A percentile compares a stretch with the other conserved stretches of the same genome.
Conservation (phyloP, 345 rosid species). For the Citrus unshiu region DNA sequence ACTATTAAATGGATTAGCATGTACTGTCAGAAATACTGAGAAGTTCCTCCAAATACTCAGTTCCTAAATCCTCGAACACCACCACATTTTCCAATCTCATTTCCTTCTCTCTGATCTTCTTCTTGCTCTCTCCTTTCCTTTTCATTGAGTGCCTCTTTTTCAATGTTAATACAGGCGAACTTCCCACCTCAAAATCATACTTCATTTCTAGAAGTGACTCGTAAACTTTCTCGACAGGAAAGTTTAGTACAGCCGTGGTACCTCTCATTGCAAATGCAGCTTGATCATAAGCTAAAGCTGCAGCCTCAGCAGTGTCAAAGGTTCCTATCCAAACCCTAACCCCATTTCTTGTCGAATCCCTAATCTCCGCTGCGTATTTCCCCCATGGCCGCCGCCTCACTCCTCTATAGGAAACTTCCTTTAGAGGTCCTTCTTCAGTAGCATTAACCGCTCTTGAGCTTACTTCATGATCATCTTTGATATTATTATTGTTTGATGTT, state of each 20-base stretch:
- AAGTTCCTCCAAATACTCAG: slow-evolving; percentile 59
- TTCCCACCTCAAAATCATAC: slow-evolving; percentile 26
- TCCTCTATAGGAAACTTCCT: slow-evolving; percentile 43
- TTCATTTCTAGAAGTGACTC: slow-evolving; percentile 46
- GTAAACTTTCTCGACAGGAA: slow-evolving; percentile 39
- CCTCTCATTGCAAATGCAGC: slow-evolving; percentile 67
- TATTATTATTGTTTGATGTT: neutral
- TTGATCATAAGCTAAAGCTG: slow-evolving; percentile 71
- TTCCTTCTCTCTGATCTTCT: slow-evolving; percentile 35
- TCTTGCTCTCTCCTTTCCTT: slow-evolving; percentile 36
- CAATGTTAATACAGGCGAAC: slow-evolving; percentile 51
- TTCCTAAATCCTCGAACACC: slow-evolving; percentile 63
- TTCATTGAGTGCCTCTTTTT: slow-evolving; percentile 46
- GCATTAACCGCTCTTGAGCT: slow-evolving; percentile 12
- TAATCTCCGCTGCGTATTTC: slow-evolving; percentile 63
- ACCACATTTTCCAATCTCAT: slow-evolving; percentile 29
- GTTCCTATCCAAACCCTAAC: slow-evolving; percentile 69
- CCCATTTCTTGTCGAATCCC: slow-evolving; percentile 64
- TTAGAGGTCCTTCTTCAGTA: neutral
- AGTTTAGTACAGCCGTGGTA: slow-evolving; percentile 45
- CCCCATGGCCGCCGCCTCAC: slow-evolving; percentile 70
- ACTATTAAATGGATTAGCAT: too few relatives aligned
- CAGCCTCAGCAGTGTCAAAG: slow-evolving; percentile 59
- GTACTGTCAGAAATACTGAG: slow-evolving; percentile 31
- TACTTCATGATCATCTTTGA: slow-evolving; percentile 27